These are phyloP conservation scores for Pythium brachiatum DNA, from an alignment of 352 stramenopile genomes.

Conservation along the genomic window DNA sequence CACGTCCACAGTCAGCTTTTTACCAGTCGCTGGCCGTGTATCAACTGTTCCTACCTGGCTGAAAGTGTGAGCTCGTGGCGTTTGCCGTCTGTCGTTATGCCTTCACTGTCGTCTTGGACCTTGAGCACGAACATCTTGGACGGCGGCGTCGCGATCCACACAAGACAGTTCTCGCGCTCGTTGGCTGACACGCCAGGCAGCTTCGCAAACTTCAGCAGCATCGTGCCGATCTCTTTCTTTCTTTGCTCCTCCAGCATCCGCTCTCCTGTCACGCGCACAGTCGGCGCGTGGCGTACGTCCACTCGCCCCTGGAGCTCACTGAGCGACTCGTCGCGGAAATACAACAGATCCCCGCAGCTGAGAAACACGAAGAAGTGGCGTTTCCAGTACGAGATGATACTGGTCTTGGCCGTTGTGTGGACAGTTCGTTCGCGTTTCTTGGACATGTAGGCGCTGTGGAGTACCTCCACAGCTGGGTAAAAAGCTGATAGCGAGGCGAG, in stretches of 20 bases:
- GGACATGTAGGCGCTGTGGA: conserved; percentile 71
- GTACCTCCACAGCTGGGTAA: conserved; percentile 64
- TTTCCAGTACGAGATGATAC: conserved; percentile 86
- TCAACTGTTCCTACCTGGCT: conserved; percentile 41
- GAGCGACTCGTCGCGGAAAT: conserved; percentile 75
- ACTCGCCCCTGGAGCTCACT: conserved; percentile 71
- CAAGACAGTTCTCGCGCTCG: conserved; percentile 62
- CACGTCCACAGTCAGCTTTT: neutral
- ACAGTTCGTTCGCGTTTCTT: conserved; percentile 75
- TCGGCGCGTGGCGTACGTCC: conserved; percentile 74
- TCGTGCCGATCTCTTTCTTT: conserved; percentile 49
- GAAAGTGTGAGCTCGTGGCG: conserved; percentile 53
- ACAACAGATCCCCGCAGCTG: conserved; percentile 67
- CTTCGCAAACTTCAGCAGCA: conserved; percentile 74
- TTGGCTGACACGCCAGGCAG: conserved; percentile 30
- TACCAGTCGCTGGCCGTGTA: neutral
- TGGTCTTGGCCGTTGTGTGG: conserved; percentile 53
- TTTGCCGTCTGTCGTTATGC: conserved; percentile 18
- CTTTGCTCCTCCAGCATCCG: conserved; percentile 62
- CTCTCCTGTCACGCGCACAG: conserved; percentile 73
- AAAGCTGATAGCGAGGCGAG: conserved; percentile 73
- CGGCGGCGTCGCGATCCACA: conserved; percentile 80
- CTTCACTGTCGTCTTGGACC: conserved; percentile 64
- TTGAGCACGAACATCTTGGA: conserved; percentile 86
- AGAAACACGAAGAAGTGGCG: conserved; percentile 79